These are phyloP conservation scores for Zarea fungicola DNA, from an alignment of 2,329 filamentous ascomycete species.

Conservation along the genomic window DNA sequence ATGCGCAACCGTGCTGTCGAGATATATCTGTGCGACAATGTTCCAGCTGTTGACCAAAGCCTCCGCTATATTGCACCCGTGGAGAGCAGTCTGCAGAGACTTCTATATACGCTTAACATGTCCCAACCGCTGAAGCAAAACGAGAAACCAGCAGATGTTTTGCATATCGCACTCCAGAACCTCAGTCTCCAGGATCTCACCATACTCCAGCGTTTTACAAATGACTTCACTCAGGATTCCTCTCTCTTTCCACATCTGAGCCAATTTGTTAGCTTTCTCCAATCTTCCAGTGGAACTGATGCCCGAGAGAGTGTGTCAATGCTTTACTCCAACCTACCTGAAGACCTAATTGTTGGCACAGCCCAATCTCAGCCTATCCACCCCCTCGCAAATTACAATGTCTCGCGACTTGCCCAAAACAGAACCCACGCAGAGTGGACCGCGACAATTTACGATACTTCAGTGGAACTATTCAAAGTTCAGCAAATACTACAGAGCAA, in stretches of 20 bases:
- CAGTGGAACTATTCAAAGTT: slow-evolving; percentile 38
- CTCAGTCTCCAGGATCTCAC: slow-evolving; percentile 42
- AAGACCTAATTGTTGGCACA: slow-evolving; percentile 10
- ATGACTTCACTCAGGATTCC: slow-evolving; percentile 18
- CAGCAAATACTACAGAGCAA: slow-evolving; percentile 38
- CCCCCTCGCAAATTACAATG: slow-evolving; percentile 51
- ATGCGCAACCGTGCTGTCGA: slow-evolving; percentile 96
- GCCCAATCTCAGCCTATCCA: slow-evolving; percentile 45
- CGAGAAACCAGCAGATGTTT: slow-evolving; percentile 21
- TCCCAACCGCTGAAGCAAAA: slow-evolving; percentile 23
- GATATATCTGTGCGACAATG: slow-evolving; percentile 62
- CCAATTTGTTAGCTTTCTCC: slow-evolving; percentile 26
- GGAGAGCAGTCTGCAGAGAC: slow-evolving; percentile 46
- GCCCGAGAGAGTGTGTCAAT: slow-evolving; percentile 29
- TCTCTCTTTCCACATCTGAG: slow-evolving; percentile 16
- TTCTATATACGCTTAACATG: slow-evolving; percentile 33
- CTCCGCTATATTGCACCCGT: slow-evolving; percentile 39
- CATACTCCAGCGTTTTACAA: slow-evolving; percentile 30
- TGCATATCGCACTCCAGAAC: slow-evolving; percentile 38
- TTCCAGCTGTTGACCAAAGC: slow-evolving; percentile 27
- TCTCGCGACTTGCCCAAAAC: slow-evolving; percentile 41
- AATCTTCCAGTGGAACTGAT: slow-evolving; percentile 26
- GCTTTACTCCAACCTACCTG: slow-evolving; percentile 30
- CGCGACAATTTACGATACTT: slow-evolving; percentile 47
- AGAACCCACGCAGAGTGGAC: slow-evolving; percentile 41